Evolutionary conservation across 2,329 filamentous ascomycete genomes (phyloP).

Genomic region (Penicillium sp.): DNA sequence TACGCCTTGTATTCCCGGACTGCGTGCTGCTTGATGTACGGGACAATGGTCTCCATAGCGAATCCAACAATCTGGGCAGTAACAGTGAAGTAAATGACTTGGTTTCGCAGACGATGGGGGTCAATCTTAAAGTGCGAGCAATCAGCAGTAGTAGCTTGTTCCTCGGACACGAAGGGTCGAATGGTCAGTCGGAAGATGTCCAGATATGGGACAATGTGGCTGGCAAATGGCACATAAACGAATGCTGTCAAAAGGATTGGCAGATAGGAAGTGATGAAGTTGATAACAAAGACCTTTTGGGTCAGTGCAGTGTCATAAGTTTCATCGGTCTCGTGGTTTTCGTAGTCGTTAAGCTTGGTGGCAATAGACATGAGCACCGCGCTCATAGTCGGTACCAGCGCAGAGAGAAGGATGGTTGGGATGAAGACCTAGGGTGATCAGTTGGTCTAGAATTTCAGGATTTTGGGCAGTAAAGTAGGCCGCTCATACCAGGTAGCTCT

Average conservation of each 20-base stretch:
- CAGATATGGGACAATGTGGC: conserved; percentile 83
- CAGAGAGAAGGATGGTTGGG: conserved; percentile 84
- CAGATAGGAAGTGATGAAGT: conserved; percentile 96
- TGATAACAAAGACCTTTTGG: conserved; percentile 94
- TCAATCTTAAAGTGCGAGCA: conserved; percentile 78
- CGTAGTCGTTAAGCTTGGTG: conserved; percentile 76
- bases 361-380: conserved; percentile 82
- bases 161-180: conserved; percentile 74
- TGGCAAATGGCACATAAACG: conserved; percentile 91
- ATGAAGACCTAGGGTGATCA: conserved; percentile 70
- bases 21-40: conserved; percentile 80
- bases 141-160: conserved; percentile 69
- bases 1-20: conserved; percentile 70
- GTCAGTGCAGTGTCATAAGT: conserved; percentile 84
- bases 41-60: conserved; percentile 82
- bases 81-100: conserved; percentile 96
- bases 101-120: conserved; percentile 79
- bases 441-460: conserved; percentile 11
- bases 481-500: conserved; percentile 74
- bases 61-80: conserved; percentile 94
- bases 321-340: conserved; percentile 92
- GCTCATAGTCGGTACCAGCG: conserved; percentile 79
- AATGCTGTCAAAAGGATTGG: conserved; percentile 90
- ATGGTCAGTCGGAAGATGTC: conserved; percentile 83
- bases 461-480: not conserved